Conservation (phyloP, 768 basidiomycete species). For the Pleurotus tuoliensis region DNA sequence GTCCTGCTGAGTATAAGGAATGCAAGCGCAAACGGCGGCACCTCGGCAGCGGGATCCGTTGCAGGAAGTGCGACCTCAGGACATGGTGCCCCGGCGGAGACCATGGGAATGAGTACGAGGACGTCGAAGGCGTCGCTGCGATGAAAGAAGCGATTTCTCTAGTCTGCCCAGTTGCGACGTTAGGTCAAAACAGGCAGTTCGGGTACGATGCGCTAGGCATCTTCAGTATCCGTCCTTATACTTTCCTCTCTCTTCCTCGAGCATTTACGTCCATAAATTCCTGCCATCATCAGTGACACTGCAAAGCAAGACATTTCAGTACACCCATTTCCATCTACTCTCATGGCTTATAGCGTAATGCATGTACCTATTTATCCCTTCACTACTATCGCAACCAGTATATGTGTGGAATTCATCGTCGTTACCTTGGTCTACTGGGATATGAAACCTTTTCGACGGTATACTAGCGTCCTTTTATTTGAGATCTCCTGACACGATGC, state of each 20-base stretch:
- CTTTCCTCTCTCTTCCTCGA: neutral
- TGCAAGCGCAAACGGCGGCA: conserved; percentile 42
- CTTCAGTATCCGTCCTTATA: neutral
- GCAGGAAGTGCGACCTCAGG: conserved; percentile 4
- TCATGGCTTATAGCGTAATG: neutral
- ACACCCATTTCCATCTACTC: neutral
- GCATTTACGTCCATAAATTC: neutral
- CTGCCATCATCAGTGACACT: neutral
- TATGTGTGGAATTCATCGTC: no score
- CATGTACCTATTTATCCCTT: neutral
- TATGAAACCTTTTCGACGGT: no score
- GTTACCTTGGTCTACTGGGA: no score
- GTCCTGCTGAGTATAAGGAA: conserved; percentile 69
- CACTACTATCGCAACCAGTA: neutral
- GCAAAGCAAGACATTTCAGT: neutral
- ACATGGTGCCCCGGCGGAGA: conserved; percentile 11
- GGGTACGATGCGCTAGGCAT: neutral
- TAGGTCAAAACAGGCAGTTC: neutral
- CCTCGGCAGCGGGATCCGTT: conserved; percentile 15
- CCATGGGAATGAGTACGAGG: conserved; percentile 12
- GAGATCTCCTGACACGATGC: no score
- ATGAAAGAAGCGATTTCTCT: conserved; percentile 5
- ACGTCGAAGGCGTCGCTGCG: conserved; percentile 20
- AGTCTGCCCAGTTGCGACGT: neutral
- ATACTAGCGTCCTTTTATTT: no score